Evolutionary conservation across 164 flowering plant genomes (phyloP).

Genomic region (Berberis thunbergii): DNA sequence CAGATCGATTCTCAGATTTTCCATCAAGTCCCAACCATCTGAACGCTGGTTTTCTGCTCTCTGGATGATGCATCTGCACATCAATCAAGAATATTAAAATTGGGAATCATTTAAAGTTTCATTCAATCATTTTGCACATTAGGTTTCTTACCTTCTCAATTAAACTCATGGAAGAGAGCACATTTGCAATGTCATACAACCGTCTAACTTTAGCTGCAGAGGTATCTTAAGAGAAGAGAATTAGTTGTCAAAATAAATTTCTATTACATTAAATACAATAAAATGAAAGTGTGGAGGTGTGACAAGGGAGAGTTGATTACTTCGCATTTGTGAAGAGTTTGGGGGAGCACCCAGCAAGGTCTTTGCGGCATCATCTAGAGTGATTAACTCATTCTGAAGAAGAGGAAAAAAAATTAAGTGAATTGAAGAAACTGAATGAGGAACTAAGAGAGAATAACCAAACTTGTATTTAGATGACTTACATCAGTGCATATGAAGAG

Average conservation of each 20-base stretch:
- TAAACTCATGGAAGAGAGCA: conserved; percentile 79
- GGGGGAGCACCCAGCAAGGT: conserved; percentile 66
- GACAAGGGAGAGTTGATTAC: conserved; percentile 31
- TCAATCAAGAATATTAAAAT: not conserved
- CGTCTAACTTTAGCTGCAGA: conserved; percentile 93
- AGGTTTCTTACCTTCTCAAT: conserved; percentile 70
- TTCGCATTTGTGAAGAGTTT: conserved; percentile 48
- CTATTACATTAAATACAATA: not conserved
- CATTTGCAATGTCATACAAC: conserved; percentile 96
- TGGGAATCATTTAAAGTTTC: too few relatives aligned
- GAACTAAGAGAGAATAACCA: not conserved
- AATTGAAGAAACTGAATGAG: not conserved
- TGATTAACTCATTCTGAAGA: conserved; percentile 48
- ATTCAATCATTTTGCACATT: not conserved
- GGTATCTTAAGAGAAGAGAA: conserved; percentile 13
- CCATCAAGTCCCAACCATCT: conserved; percentile 72
- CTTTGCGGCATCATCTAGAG: conserved; percentile 89
- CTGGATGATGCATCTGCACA: conserved; percentile 69
- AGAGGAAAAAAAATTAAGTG: not conserved
- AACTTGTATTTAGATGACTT: conserved; percentile 14
- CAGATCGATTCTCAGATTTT: conserved; percentile 11
- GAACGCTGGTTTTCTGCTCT: conserved; percentile 77
- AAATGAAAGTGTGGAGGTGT: not conserved
- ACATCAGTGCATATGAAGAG: conserved; percentile 79
- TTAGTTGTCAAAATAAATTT: conserved; percentile 10